Evolutionary conservation across 768 basidiomycete species (phyloP), one percentile per base, ranked within the genome.

Genomic region (Podaxis rugospora): DNA sequence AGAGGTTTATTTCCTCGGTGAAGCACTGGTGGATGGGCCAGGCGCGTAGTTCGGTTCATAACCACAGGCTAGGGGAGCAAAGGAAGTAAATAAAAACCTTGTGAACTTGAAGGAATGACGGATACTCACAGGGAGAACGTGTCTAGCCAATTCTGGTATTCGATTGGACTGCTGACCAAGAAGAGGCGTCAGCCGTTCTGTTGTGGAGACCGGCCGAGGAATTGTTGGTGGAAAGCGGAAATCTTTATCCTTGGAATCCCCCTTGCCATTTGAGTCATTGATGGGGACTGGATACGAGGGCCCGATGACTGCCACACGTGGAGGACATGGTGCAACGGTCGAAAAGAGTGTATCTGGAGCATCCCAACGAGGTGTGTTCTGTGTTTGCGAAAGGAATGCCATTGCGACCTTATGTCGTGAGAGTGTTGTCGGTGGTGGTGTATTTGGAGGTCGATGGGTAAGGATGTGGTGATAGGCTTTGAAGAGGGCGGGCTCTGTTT

Each of bases 391-490:
- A 37, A 92, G 78, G 7, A 92, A 74, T 0, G 86, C 79, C 81
- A 92, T 84, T 3, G 88, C 86, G n/a, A 92, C 85, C 67, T 84
- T 86, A 73, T 92, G 90, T 47, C 88, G 82, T 4, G 84, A 74
- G 32, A 86, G 84, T 56, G 84, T 89, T 2, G 83, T 73, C 9
- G 81, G 69, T 4, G 76, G 75, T 0, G 78, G 74, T 55, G 76
- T 73, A 0, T 79, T 69, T 0, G 84, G 75, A 0, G 86, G 82
- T 0, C 88, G 87, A 65, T 91, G 84, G 0, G 87, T 90, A 53
- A 91, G 80, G 62, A 91, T 87, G 65, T 92, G 86, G 64, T 90
- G 91, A 67, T 90, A 92, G 4, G 88, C 90, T 11, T 78, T 75
- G 46, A 89, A 70, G 32, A 92, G 80, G 1, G 89, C 78, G 2